A percentile compares a stretch with the other conserved stretches of the same genome.
These are phyloP conservation scores for Warburgia ugandensis DNA, from an alignment of 164 flowering plant species.

Conservation along the genomic window DNA sequence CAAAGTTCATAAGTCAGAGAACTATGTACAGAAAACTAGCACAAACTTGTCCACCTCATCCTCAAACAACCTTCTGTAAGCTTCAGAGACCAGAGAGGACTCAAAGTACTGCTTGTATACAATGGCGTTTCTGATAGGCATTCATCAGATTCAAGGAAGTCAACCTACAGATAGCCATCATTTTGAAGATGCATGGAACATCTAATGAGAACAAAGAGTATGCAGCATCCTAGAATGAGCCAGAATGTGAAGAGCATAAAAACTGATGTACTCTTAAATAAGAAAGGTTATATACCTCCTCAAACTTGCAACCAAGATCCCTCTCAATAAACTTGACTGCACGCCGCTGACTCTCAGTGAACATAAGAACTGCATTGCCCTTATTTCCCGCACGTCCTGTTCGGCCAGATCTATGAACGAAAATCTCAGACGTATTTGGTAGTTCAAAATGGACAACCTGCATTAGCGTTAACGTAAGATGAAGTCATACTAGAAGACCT, in stretches of 20 bases:
- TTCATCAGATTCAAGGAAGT: too few relatives aligned
- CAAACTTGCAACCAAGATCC: conserved; percentile 29
- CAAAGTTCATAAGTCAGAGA: too few relatives aligned
- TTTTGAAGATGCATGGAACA: not conserved
- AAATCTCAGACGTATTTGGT: conserved; percentile 32
- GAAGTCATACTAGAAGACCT: not conserved
- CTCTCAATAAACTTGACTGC: conserved; percentile 26
- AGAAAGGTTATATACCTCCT: conserved; percentile 18
- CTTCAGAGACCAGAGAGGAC: too few relatives aligned
- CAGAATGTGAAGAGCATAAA: too few relatives aligned
- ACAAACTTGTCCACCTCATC: too few relatives aligned
- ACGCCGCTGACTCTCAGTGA: conserved; percentile 25
- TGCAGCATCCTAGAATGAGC: not conserved
- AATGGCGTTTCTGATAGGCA: too few relatives aligned
- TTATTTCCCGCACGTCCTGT: conserved; percentile 45
- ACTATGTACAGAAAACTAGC: too few relatives aligned
- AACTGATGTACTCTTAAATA: not conserved
- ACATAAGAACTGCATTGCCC: conserved; percentile 35
- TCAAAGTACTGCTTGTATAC: too few relatives aligned
- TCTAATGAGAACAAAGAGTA: not conserved
- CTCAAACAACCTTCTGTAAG: too few relatives aligned
- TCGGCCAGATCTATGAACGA: conserved; percentile 41
- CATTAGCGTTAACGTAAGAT: conserved; percentile 4
- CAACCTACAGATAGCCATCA: not conserved
- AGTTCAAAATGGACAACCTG: conserved; percentile 39